Evolutionary conservation across 805 yeast genomes (phyloP), one percentile per base, ranked within the genome.

Genomic region (Cyberlindnera xishuangbannaensis): DNA sequence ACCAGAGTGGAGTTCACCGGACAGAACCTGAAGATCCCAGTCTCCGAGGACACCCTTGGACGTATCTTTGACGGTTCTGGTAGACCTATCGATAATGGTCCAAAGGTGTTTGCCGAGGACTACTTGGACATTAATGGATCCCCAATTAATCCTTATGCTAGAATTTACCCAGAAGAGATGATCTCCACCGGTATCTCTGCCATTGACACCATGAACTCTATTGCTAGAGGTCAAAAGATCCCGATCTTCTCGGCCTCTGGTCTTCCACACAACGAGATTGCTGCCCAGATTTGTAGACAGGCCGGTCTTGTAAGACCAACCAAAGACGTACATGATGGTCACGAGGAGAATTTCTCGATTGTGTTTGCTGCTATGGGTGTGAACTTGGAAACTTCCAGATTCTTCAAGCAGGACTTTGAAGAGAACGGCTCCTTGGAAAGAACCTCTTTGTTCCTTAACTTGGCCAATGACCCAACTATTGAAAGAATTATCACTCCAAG

Each of bases 331-430:
- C 97, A 92, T 61, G 99, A 92, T 64, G 99, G 98, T 56, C 99
- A 92, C 64, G 98, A 92, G 67, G 99, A 92, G 54, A 92, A 92
- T 65, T 92, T 92, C 83, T 85, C 96, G 34, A 94, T 92, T 65
- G 99, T 92, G 24, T 92, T 92, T 57, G 99, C 97, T 25, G 99
- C 99, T 39, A 92, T 94, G 98, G 99, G 99, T 76, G 98, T 90
- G 49, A 92, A 94, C 62, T 76, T 92, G 67, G 99, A 94, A 67
- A 92, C 98, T 21, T 86, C 97, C 18, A 77, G 98, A 62, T 92
- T 92, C 70, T 92, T 92, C 80, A 86, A 90, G 68, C 97, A 92
- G 67, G 99, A 92, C 69, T 92, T 92, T 67, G 97, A 94, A 71
- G 97, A 92, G 65, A 92, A 92, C 57, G 99, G 99, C 20, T 88